Base-by-base conservation (phyloP, 73 alveolate species). In the Diophrys sp. region DNA sequence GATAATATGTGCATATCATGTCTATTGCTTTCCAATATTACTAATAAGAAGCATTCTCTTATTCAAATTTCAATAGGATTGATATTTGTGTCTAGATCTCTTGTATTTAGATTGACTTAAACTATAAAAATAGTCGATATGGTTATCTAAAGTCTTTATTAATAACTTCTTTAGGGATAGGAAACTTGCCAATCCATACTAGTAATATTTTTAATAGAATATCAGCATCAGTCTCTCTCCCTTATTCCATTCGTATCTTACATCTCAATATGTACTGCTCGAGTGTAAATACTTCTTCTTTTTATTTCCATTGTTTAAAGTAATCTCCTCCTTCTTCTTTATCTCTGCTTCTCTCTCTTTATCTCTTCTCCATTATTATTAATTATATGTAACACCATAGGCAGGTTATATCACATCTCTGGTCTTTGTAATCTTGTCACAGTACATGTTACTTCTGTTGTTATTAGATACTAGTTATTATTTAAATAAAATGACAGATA, bases 181-280 rank as follows among this genome's bases (percentile, higher is more conserved):
- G 68, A 56, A 82, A 66, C 67, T 92, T 77, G 14, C 85, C 87
- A 24, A 70, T 84, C 31, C 66, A 68, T 54, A 89, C 81, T 23
- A 89, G 82, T 31, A 89, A 67, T 33, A 84, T 72, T 72, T 89
- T 89, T 23, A 88, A 88, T 27, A 92, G 88, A 76, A 84, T 80
- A 76, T 92, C 97, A 0, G 89, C 76, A 53, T 94, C 92, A 57
- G 82, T 78, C 73, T 87, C 95, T 81, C 96, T 82, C 30, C 90
- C 89, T 56, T 74, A 77, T 55, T 85, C 87, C 55, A 92, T 85
- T 33, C 98, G 76, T 31, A 89, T 87, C 71, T 92, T 93, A 55
- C 89, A 86, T 66, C 96, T 81, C 54, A 90, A 75, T 66, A 89
- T 82, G 67, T 82, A 91, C 67, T 89, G 83, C 75, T 92, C 85